Base-by-base conservation (phyloP, 768 basidiomycete species). In the Suillus weaverae region DNA sequence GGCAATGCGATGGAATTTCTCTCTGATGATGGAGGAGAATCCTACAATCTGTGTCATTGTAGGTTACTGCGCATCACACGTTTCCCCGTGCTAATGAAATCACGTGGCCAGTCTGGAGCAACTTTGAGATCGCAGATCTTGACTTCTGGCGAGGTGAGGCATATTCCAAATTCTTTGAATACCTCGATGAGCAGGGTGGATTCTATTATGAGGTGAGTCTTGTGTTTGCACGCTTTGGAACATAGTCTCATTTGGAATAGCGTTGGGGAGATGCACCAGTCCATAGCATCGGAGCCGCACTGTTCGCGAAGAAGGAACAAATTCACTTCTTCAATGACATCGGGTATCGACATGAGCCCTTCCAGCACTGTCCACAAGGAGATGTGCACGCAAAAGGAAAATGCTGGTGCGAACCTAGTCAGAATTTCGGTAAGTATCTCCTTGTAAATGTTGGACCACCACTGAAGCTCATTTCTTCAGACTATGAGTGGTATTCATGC, bases 221-320 rank as follows among this genome's bases (percentile, higher is more conserved):
- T 60, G 67, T 7, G 43, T 57, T 36, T 63, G 14, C 44, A n/a
- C 38, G 8, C 22, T 30, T 32, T 55, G 43, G 43, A 46, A 7
- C 63, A 43, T 13, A 22, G 57, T 54, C 26, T 48, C 53, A 61
- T 20, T 39, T 9, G 35, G 7, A 38, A 61, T 65, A 91, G 84
- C 83, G 89, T 46, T 91, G 91, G 91, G 93, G 94, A 35, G 94
- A 94, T 73, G 94, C 93, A 0, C 92, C 92, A 0, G 89, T 95
- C 0, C 94, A 94, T 69, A 90, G 89, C 61, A 92, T 95, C 63
- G 93, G 89, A 6, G 92, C 86, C 8, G 86, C 92, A 0, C 78
- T 94, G 16, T 90, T 95, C 72, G 87, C 90, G 3, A 79, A 83
- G 32, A 89, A 85, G 73, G 86, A 90, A 36, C 89, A 91, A 70